Evolutionary conservation across 257 asterid species (phyloP), one percentile per base, ranked within the genome.

Genomic region (Craterostigma plantagineum): DNA sequence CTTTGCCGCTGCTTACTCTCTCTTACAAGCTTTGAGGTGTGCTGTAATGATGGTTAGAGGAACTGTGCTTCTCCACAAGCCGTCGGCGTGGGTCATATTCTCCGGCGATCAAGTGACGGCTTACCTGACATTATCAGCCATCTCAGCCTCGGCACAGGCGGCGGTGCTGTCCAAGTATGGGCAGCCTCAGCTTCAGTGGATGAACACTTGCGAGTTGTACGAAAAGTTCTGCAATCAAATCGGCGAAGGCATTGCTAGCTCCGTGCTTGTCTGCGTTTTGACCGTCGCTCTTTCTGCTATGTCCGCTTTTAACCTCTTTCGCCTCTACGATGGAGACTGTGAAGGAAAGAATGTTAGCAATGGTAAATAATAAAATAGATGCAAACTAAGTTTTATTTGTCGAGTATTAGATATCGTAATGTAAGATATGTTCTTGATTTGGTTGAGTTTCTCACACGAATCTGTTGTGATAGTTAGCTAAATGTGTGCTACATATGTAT

Each of bases 91-190:
- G 99, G 85, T 63, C 61, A 73, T 91, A 53, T 91, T 91, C 73
- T 84, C 96, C 56, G 94, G 94, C 43, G 99, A 91, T 61, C 99
- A 91, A 92, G 99, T 91, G 56, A 36, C 11, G 12, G 71, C 94
- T 7, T 86, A 86, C 75, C 58, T 81, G 69, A 62, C 64, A 0
- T 6, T 86, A 62, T 65, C 93, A 0, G 97, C 97, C 0, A 85
- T 76, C 52, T 84, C 90, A 0, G 92, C 94, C 0, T 59, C 82
- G 0, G 71, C 69, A 0, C 94, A 86, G 49, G 65, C 97, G 0
- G 60, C 76, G 0, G 58, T 81, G 3, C 52, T 78, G 14, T 75
- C 94, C 0, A 79, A 81, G 52, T 61, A 67, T 0, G 97, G 97
- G 11, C 80, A 86, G 57, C 33, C 67, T 3, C 82, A 81, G 18